Percentiles rank a stretch among this genome's conserved stretches.
phyloP scores from a whole-genome alignment of 306 rosid species.

The Oxytropis ochrocephala region DNA sequence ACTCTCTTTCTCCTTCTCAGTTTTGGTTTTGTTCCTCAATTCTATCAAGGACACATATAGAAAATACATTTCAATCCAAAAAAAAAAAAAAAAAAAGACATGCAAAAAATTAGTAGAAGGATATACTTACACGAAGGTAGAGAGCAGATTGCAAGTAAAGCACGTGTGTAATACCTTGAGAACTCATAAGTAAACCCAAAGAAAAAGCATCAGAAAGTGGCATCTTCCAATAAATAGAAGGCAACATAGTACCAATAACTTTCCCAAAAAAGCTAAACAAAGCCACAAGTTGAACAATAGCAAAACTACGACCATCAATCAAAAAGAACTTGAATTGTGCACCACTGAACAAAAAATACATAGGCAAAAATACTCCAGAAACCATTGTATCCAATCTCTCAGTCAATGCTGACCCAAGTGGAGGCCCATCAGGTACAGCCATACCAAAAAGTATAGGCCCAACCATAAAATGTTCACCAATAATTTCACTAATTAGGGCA shows the following conservation, averaged over 20 bases:
- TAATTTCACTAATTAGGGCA: slow-evolving; percentile 27
- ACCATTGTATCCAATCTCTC: slow-evolving; percentile 39
- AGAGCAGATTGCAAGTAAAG: slow-evolving; percentile 22
- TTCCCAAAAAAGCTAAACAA: slow-evolving; percentile 32
- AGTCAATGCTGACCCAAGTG: slow-evolving; percentile 46
- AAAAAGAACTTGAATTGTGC: background rate
- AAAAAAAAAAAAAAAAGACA: too few species aligned
- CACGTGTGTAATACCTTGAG: slow-evolving; percentile 50
- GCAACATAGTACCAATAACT: slow-evolving; percentile 43
- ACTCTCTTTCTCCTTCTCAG: too few species aligned
- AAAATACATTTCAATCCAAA: too few species aligned
- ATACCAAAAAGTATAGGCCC: slow-evolving; percentile 54
- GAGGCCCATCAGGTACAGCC: slow-evolving; percentile 61
- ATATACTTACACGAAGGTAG: slow-evolving; percentile 26
- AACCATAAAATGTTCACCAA: slow-evolving; percentile 36
- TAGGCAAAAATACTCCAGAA: slow-evolving; percentile 33
- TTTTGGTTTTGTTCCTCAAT: too few species aligned
- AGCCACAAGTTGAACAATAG: slow-evolving; percentile 23
- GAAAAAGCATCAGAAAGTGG: slow-evolving; percentile 30
- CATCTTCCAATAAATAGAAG: slow-evolving; percentile 46
- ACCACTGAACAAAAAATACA: slow-evolving; percentile 36
- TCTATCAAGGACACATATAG: too few species aligned
- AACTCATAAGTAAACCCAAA: slow-evolving; percentile 45
- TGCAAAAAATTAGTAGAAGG: background rate
- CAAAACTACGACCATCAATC: background rate